phyloP scores from a whole-genome alignment of 257 asterid genomes.

The Solanum medicagineum region DNA sequence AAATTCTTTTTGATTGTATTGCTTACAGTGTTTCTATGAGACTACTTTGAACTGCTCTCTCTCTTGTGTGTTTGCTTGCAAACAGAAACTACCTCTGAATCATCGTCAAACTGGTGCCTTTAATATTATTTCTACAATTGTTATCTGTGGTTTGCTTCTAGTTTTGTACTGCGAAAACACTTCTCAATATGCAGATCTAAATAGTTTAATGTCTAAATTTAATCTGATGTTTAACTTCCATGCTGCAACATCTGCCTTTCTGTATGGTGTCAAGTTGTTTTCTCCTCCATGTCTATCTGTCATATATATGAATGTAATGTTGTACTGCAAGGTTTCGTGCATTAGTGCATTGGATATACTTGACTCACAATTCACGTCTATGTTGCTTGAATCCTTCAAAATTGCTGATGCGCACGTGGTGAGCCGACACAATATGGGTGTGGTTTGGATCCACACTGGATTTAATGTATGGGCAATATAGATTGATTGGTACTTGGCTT shows the following conservation, averaged over 20 bases:
- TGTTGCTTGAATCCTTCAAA: neutral
- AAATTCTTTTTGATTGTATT: neutral
- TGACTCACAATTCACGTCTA: neutral
- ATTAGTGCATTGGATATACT: neutral
- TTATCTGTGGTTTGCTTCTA: neutral
- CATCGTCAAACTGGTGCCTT: neutral
- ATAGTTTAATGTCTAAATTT: neutral
- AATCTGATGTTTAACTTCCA: neutral
- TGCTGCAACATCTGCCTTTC: neutral
- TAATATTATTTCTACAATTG: neutral
- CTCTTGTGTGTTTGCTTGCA: neutral
- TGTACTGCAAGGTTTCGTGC: neutral
- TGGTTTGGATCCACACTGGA: neutral
- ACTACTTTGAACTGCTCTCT: neutral
- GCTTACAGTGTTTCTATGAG: neutral
- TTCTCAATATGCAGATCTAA: neutral
- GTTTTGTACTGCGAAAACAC: neutral
- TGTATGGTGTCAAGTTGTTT: neutral
- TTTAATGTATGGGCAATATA: no score
- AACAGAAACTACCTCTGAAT: neutral
- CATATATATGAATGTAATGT: neutral
- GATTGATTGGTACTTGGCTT: neutral
- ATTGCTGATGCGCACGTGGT: neutral
- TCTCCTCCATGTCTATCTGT: neutral
- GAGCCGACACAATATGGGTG: neutral